A percentile compares a stretch with the other conserved stretches of the same genome.
These are phyloP conservation scores for Lumnitzera littorea DNA, from an alignment of 345 rosid genomes.

Conservation along the genomic window DNA sequence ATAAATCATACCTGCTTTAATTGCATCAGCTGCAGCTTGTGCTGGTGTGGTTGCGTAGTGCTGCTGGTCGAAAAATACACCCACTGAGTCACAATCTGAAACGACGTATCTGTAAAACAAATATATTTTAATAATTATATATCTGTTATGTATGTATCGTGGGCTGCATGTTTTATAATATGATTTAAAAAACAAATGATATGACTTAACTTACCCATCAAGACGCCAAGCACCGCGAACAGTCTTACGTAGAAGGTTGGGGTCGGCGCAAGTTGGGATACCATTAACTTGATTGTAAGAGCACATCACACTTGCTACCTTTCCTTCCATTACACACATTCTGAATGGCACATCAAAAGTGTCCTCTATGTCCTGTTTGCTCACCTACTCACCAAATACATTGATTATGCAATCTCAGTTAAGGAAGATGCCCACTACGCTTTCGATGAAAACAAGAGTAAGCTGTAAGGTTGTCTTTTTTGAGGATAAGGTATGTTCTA, in stretches of 20 bases:
- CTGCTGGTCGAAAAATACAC: slow-evolving; percentile 49
- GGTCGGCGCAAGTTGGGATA: slow-evolving; percentile 78
- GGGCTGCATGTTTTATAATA: neutral
- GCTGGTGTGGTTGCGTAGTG: slow-evolving; percentile 74
- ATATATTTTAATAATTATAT: neutral
- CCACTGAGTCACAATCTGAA: slow-evolving; percentile 89
- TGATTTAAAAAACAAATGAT: neutral
- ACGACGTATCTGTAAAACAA: slow-evolving; percentile 50
- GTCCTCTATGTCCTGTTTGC: slow-evolving; percentile 73
- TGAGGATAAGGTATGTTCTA: too few relatives aligned
- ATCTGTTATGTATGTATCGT: too few relatives aligned
- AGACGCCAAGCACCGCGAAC: slow-evolving; percentile 69
- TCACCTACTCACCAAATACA: slow-evolving; percentile 39
- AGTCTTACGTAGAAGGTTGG: slow-evolving; percentile 43
- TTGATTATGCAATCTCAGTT: neutral
- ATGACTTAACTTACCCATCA: slow-evolving; percentile 41
- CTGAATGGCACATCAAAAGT: slow-evolving; percentile 72
- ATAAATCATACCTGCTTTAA: slow-evolving; percentile 52
- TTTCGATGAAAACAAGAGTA: too few relatives aligned
- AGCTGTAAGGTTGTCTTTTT: too few relatives aligned
- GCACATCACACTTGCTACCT: slow-evolving; percentile 87
- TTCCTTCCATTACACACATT: slow-evolving; percentile 74
- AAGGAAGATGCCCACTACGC: neutral
- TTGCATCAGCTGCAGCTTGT: slow-evolving; percentile 85
- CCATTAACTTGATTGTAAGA: slow-evolving; percentile 91